A percentile compares a stretch with the other conserved stretches of the same genome.
phyloP scores from a whole-genome alignment of 306 rosid genomes.

The Vachellia pachyceras region DNA sequence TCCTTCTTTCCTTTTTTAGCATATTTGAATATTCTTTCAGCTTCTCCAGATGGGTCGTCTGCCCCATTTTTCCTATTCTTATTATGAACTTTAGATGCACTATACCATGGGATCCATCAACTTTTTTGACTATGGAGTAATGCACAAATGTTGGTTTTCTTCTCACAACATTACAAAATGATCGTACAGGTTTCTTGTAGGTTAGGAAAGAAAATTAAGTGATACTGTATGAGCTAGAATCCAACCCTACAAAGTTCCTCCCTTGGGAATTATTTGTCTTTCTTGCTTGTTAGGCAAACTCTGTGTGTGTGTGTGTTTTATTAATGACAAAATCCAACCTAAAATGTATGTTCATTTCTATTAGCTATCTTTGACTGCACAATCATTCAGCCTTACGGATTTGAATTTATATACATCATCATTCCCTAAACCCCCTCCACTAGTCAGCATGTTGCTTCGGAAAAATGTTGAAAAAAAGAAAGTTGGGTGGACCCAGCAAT shows the following conservation, averaged over 20 bases:
- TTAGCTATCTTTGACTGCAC: conserved; percentile 40
- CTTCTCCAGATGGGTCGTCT: not conserved
- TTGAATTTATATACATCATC: not conserved
- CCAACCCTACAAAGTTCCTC: not conserved
- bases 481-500: not conserved
- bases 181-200: not conserved
- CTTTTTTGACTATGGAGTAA: not conserved
- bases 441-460: not conserved
- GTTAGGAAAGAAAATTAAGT: not conserved
- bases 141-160: not conserved
- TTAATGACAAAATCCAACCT: conserved; percentile 35
- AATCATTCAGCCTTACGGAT: not conserved
- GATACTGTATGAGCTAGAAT: not conserved
- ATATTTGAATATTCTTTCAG: not conserved
- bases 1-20: conserved; percentile 1
- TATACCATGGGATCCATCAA: not conserved
- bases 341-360: conserved; percentile 40
- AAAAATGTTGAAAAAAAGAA: not conserved
- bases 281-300: conserved; percentile 48
- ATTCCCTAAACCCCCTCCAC: not conserved
- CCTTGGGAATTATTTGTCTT: conserved; percentile 45
- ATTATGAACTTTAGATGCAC: not conserved
- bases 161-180: not conserved
- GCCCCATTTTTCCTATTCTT: not conserved
- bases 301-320: too few species aligned